Conservation (phyloP, 1,139 yeast genomes). For the Suzukiozyma palmioleophila region DNA sequence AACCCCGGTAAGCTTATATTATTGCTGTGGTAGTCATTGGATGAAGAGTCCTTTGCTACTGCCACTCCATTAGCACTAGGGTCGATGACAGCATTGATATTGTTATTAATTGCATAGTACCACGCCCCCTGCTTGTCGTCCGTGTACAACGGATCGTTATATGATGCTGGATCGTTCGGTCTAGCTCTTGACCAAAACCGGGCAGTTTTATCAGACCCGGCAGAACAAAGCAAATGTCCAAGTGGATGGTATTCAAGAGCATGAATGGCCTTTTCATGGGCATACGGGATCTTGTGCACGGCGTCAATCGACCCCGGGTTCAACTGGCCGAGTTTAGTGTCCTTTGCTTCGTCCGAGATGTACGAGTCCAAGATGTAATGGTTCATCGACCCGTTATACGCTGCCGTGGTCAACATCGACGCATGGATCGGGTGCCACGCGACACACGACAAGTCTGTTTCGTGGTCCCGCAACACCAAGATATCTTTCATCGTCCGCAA, state of each 20-base stretch:
- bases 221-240: constrained; percentile 88
- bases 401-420: constrained; percentile 76
- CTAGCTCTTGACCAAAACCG: constrained; percentile 92
- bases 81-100: constrained; percentile 54
- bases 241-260: constrained; percentile 89
- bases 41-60: constrained; percentile 4
- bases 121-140: constrained; percentile 69
- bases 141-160: constrained; percentile 70
- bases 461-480: constrained; percentile 69
- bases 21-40: constrained; percentile 7
- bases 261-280: constrained; percentile 92
- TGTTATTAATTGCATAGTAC: constrained; percentile 67
- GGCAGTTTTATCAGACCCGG: constrained; percentile 92
- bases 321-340: constrained; percentile 7
- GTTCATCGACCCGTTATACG: constrained; percentile 81
- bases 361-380: constrained; percentile 68
- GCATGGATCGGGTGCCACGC: constrained; percentile 94
- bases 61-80: constrained; percentile 10
- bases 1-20: constrained; percentile 21
- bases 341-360: constrained; percentile 29
- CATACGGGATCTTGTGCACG: constrained; percentile 73
- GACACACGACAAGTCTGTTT: constrained; percentile 78
- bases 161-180: constrained; percentile 84
- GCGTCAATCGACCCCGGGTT: constrained; percentile 37
- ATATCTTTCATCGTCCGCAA: constrained; percentile 78